Conservation (phyloP, 495 filamentous ascomycete species). For the Apiosordaria backusii region DNA sequence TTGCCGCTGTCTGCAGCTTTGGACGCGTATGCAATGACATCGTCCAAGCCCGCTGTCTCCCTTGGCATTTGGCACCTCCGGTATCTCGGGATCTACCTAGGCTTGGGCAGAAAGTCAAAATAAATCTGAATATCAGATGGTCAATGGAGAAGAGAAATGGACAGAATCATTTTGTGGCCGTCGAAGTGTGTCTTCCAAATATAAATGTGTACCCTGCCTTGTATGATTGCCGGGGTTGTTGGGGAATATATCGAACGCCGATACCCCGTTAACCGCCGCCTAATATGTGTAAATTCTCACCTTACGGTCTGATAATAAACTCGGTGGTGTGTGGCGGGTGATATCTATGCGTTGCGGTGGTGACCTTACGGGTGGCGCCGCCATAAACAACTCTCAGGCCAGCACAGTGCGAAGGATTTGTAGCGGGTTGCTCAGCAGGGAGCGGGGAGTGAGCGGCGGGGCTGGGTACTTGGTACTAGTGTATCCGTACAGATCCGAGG, state of each 20-base stretch:
- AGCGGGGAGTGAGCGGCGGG: not conserved
- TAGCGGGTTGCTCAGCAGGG: not conserved
- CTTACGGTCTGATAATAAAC: not conserved
- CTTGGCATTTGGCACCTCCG: not conserved
- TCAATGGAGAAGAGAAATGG: not conserved
- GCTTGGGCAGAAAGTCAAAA: no score
- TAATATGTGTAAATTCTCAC: not conserved
- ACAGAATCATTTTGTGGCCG: not conserved
- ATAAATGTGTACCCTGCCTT: not conserved
- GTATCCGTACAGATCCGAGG: not conserved
- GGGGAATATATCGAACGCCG: not conserved
- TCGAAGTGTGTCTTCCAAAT: not conserved
- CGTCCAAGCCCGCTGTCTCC: not conserved
- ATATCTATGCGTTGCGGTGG: not conserved
- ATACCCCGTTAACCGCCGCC: not conserved
- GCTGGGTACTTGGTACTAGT: not conserved
- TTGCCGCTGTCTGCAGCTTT: not conserved
- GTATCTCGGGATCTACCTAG: not conserved
- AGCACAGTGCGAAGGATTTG: not conserved
- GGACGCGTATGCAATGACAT: not conserved
- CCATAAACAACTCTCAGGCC: not conserved
- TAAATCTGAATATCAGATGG: no score
- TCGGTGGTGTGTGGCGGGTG: not conserved
- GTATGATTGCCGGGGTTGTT: not conserved
- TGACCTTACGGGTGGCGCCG: not conserved